Base-by-base conservation (phyloP, 345 rosid species). In the Raphanus raphanistrum region DNA sequence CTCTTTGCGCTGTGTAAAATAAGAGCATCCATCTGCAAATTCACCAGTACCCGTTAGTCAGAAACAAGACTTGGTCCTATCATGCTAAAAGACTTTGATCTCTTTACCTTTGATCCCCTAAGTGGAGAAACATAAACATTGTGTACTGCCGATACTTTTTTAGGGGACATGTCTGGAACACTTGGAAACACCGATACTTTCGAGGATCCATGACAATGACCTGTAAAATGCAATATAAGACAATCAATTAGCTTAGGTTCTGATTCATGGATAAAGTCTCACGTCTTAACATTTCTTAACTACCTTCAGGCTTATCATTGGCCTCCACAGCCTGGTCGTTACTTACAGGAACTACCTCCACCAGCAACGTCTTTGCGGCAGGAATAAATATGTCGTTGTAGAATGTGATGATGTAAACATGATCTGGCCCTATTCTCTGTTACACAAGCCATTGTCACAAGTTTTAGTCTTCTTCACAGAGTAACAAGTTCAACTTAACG, bases 91-190 rank as follows among this genome's bases (percentile, higher is more conserved):
- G 52, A 68, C 25, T 70, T 59, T 7, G 58, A 15, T 59, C 62
- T 76, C 26, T 76, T n/a, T 84, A 94, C 98, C 97, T 94, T 94
- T 72, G 98, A 90, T 33, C 92, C 84, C 21, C 99, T 89, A 84
- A 95, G 84, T 4, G 98, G 98, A 78, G 98, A 94, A 63, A 94
- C 97, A 66, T 94, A 94, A 28, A 94, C 93, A 73, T 94, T 94
- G 80, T 88, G 97, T 29, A 83, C 81, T 25, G 98, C 88, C 45
- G 97, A 94, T 41, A 92, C 92, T 87, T 94, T 94, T 85, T 87
- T 92, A 0, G 98, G 97, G 32, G 98, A 94, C 98, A 94, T 90
- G 78, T 94, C 97, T 35, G 98, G 98, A 57, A 94, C 93, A 81
- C 75, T 87, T 72, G 97, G 97, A 77, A 94, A 94, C 69, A 90